A percentile compares a stretch with the other conserved stretches of the same genome.
Evolutionary conservation across 164 flowering plant genomes (phyloP).

Genomic region (Vitis cinerea): DNA sequence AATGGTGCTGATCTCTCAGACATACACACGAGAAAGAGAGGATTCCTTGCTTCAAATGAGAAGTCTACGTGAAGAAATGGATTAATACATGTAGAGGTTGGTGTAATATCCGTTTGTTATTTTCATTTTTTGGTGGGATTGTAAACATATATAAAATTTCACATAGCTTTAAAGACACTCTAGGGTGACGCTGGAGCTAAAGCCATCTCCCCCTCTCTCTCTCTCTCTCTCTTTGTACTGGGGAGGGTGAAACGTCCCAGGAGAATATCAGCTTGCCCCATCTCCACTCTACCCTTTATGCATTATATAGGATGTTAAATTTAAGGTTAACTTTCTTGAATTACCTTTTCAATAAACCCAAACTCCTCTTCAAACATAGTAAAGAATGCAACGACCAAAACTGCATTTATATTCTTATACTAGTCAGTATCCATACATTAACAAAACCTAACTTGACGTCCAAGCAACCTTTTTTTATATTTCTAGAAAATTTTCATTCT

Average conservation of each 20-base stretch:
- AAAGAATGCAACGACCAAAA: neutral
- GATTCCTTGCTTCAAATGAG: constrained; percentile 30
- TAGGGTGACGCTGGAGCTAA: constrained; percentile 34
- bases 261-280: constrained; percentile 50
- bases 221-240: constrained; percentile 10
- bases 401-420: constrained; percentile 15
- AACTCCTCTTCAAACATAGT: neutral
- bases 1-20: no score
- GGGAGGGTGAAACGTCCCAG: constrained; percentile 40
- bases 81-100: constrained; percentile 5
- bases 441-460: constrained; percentile 47
- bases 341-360: neutral
- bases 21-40: neutral
- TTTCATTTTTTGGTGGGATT: neutral
- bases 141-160: constrained; percentile 1
- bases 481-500: constrained; percentile 12
- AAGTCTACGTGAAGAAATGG: constrained; percentile 37
- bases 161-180: constrained; percentile 38
- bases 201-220: constrained; percentile 10
- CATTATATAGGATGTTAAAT: neutral
- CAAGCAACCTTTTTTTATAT: constrained; percentile 45
- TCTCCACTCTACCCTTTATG: constrained; percentile 48
- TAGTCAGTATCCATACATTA: constrained; percentile 15
- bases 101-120: constrained; percentile 5
- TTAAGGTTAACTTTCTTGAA: neutral